phyloP scores from a whole-genome alignment of 192 early-diverging fungal species.

The Dissophora ornata region DNA sequence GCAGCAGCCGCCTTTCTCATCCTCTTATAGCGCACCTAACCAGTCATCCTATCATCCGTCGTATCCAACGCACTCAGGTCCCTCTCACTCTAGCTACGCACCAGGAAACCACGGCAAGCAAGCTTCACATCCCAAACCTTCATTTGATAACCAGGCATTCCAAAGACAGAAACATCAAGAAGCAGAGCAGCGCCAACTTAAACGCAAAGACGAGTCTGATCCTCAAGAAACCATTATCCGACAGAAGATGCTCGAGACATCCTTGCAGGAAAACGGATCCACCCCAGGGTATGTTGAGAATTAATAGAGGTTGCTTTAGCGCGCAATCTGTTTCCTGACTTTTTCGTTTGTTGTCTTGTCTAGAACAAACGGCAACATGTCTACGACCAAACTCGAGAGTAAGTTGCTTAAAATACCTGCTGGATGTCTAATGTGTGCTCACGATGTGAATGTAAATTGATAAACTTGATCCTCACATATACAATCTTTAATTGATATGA shows the following conservation, averaged over 20 bases:
- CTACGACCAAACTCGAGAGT: constrained; percentile 19
- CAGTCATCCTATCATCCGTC: not conserved
- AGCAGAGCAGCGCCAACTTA: constrained; percentile 16
- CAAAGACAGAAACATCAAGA: constrained; percentile 50
- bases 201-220: not conserved
- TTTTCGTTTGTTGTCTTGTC: too few relatives aligned
- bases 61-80: not conserved
- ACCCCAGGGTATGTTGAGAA: not conserved
- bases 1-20: constrained; percentile 28
- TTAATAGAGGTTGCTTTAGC: too few relatives aligned
- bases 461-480: too few relatives aligned
- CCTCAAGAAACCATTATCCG: constrained; percentile 2
- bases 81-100: constrained; percentile 20
- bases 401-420: constrained; percentile 5
- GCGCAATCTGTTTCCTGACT: too few relatives aligned
- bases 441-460: too few relatives aligned
- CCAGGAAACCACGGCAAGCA: constrained; percentile 3
- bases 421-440: too few relatives aligned
- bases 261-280: constrained; percentile 7
- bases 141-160: constrained; percentile 49
- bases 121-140: constrained; percentile 3
- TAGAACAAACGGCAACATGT: constrained; percentile 14
- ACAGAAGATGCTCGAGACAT: constrained; percentile 11
- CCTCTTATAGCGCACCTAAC: constrained; percentile 34
- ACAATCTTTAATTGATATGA: too few relatives aligned